phyloP scores from a whole-genome alignment of 2,329 filamentous ascomycete species.

The Monosporascus sp. region DNA sequence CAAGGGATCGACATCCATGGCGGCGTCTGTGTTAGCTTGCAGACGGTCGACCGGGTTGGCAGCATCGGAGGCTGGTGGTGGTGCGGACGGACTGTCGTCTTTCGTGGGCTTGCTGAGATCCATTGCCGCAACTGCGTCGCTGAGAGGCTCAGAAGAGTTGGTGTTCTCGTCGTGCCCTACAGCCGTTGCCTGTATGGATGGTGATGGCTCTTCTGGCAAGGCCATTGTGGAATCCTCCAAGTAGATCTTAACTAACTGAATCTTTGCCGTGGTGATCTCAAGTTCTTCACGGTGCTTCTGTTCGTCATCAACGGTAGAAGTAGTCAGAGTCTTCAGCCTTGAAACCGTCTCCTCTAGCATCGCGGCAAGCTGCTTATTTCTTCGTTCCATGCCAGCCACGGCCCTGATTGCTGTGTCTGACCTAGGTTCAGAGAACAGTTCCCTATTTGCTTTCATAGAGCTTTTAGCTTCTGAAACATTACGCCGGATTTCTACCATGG shows the following conservation, averaged over 20 bases:
- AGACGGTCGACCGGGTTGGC: not conserved
- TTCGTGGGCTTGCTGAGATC: conserved; percentile 15
- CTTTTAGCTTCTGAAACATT: conserved; percentile 61
- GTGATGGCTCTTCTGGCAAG: conserved; percentile 34
- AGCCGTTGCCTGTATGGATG: conserved; percentile 6
- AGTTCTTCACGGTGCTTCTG: conserved; percentile 46
- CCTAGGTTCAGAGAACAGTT: conserved; percentile 28
- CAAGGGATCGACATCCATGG: conserved; percentile 19
- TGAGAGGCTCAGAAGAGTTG: conserved; percentile 15
- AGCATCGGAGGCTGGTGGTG: not conserved
- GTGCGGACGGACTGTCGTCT: conserved; percentile 1
- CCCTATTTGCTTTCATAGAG: conserved; percentile 31
- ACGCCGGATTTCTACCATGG: conserved; percentile 71
- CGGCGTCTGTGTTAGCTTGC: not conserved
- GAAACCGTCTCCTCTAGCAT: conserved; percentile 64
- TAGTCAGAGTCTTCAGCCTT: conserved; percentile 56
- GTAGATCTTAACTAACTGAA: conserved; percentile 60
- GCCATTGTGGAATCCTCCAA: conserved; percentile 52
- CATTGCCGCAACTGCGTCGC: conserved; percentile 21
- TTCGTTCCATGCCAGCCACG: conserved; percentile 51
- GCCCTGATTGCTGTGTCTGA: conserved; percentile 27
- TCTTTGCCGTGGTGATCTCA: conserved; percentile 55
- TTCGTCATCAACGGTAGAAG: conserved; percentile 42
- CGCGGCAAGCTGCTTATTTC: conserved; percentile 60
- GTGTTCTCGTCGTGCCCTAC: conserved; percentile 1